Conservation (phyloP, 2,329 filamentous ascomycete species). For the Penicillium corylophilum region DNA sequence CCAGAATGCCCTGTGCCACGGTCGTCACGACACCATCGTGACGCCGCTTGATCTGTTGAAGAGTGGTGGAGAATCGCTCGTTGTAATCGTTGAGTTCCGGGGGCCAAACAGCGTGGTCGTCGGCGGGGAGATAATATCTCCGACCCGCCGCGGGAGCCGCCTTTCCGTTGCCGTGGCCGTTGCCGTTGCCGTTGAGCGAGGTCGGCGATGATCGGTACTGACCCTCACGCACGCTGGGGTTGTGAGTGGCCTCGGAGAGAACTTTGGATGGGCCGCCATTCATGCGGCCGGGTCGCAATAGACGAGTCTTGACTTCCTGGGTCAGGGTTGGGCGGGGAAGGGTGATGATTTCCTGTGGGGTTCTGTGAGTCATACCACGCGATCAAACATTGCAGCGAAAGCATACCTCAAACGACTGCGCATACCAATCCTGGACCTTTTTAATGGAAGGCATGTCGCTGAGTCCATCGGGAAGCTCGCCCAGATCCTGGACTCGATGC, state of each 20-base stretch:
- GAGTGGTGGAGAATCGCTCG: constrained; percentile 78
- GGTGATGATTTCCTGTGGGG: constrained; percentile 75
- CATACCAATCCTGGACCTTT: constrained; percentile 97
- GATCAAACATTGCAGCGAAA: constrained; percentile 1
- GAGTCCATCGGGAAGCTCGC: constrained; percentile 87
- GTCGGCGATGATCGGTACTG: constrained; percentile 64
- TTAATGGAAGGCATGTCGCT: constrained; percentile 97
- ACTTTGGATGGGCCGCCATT: constrained; percentile 63
- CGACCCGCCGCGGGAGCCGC: constrained; percentile 51
- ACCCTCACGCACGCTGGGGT: constrained; percentile 82
- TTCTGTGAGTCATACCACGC: constrained; percentile 22
- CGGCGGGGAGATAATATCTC: constrained; percentile 88
- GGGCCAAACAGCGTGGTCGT: constrained; percentile 86
- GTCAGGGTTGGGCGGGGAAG: constrained; percentile 75
- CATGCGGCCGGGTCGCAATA: constrained; percentile 57
- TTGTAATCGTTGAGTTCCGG: constrained; percentile 95
- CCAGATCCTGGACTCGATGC: constrained; percentile 92
- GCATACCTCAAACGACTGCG: constrained; percentile 94
- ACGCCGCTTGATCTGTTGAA: constrained; percentile 91
- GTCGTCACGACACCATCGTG: constrained; percentile 98
- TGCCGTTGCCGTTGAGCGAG: constrained; percentile 41
- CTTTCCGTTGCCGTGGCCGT: constrained; percentile 53
- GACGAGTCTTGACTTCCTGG: constrained; percentile 71
- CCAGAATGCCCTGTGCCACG: constrained; percentile 94
- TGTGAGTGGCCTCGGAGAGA: constrained; percentile 79